A percentile compares a stretch with the other conserved stretches of the same genome.
These are phyloP conservation scores for Euptelea pleiosperma DNA, from an alignment of 164 flowering plant genomes.

Conservation along the genomic window DNA sequence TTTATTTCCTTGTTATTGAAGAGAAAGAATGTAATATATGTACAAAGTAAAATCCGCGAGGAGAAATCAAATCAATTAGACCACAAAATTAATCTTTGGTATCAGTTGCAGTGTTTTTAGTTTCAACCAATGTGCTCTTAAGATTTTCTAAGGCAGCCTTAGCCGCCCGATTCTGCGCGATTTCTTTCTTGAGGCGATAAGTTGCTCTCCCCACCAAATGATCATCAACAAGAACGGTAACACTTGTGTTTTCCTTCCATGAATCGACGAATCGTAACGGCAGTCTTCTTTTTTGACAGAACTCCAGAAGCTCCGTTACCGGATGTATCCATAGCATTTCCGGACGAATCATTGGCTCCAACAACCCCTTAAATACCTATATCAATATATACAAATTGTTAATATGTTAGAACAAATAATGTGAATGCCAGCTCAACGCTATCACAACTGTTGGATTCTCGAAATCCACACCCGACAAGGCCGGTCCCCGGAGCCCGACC, in stretches of 20 bases:
- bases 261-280: conserved; percentile 23
- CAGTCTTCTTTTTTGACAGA: conserved; percentile 52
- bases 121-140: too few relatives aligned
- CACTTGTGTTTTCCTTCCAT: conserved; percentile 22
- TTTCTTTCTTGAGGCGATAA: conserved; percentile 32
- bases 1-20: too few relatives aligned
- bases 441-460: too few relatives aligned
- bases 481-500: too few relatives aligned
- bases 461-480: too few relatives aligned
- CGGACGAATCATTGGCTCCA: conserved; percentile 48
- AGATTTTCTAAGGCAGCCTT: conserved; percentile 43
- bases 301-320: conserved; percentile 34
- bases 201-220: conserved; percentile 38
- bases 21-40: too few relatives aligned
- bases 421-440: too few relatives aligned
- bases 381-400: not conserved
- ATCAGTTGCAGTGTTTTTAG: too few relatives aligned
- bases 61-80: too few relatives aligned
- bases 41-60: too few relatives aligned
- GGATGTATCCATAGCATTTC: conserved; percentile 41
- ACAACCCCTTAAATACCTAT: conserved; percentile 42
- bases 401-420: too few relatives aligned
- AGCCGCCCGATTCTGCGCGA: conserved; percentile 61
- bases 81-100: too few relatives aligned
- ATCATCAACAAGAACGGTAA: conserved; percentile 32